A percentile compares a stretch with the other conserved stretches of the same genome.
Conservation (phyloP, 1,139 yeast genomes). For the Komagataea norvegica region DNA sequence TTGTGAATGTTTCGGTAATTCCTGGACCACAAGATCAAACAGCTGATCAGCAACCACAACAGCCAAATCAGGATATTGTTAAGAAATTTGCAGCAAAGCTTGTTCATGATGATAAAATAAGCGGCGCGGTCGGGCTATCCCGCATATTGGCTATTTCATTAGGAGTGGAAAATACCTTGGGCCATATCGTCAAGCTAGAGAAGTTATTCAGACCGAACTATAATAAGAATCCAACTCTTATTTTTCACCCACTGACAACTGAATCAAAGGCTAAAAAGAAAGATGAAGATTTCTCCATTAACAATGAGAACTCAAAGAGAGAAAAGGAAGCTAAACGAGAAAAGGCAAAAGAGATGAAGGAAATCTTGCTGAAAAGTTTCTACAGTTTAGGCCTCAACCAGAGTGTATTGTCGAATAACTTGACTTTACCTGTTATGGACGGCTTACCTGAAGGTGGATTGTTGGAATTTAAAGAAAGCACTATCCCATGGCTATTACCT, state of each 20-base stretch:
- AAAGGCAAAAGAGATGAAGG: constrained; percentile 28
- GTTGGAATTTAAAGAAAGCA: constrained; percentile 45
- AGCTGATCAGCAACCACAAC: constrained; percentile 10
- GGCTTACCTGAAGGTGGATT: constrained; percentile 61
- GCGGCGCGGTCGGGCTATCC: constrained; percentile 49
- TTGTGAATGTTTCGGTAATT: constrained; percentile 56
- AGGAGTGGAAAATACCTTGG: constrained; percentile 42
- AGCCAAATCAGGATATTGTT: constrained; percentile 13
- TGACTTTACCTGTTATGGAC: constrained; percentile 45
- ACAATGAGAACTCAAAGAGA: constrained; percentile 19
- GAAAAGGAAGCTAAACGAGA: constrained; percentile 22
- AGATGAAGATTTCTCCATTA: constrained; percentile 16
- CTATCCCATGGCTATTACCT: constrained; percentile 41
- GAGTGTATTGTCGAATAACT: constrained; percentile 44
- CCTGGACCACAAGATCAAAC: constrained; percentile 42
- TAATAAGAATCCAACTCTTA: constrained; percentile 38
- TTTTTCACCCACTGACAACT: constrained; percentile 54
- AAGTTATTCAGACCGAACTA: constrained; percentile 39
- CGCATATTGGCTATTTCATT: constrained; percentile 53
- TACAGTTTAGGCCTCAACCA: constrained; percentile 14
- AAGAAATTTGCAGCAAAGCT: constrained; percentile 52
- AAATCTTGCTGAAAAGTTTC: constrained; percentile 15
- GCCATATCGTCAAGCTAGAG: constrained; percentile 51
- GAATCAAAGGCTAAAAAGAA: constrained; percentile 29
- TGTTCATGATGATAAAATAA: constrained; percentile 33